These are phyloP conservation scores for Medakamo hakoo DNA, from an alignment of 139 green algal species.

Conservation along the genomic window DNA sequence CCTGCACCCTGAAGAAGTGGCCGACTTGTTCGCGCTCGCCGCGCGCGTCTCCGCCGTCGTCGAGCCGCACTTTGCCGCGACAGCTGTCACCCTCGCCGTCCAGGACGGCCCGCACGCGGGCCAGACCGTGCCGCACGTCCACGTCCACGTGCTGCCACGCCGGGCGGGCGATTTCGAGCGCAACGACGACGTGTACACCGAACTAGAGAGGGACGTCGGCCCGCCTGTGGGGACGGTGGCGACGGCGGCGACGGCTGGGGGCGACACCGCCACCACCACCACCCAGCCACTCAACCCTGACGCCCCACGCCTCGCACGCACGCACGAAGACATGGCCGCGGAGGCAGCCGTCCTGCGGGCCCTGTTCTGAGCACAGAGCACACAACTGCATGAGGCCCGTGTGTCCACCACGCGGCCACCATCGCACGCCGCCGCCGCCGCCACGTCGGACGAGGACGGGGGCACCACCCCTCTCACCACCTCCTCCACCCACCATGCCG, in stretches of 20 bases:
- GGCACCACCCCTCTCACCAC: too few species aligned
- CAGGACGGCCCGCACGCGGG: constrained; percentile 55
- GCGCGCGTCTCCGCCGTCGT: constrained; percentile 36
- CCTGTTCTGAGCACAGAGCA: constrained; percentile 7
- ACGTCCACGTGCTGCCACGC: constrained; percentile 90
- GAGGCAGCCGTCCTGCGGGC: constrained; percentile 46
- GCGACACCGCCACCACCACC: not conserved
- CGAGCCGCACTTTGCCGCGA: constrained; percentile 40
- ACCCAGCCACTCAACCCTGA: constrained; percentile 55
- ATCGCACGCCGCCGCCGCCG: not conserved
- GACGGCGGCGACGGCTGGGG: not conserved
- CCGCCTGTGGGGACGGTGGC: not conserved
- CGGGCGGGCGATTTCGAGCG: constrained; percentile 62
- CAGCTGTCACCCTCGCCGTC: constrained; percentile 65
- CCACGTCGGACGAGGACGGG: too few species aligned
- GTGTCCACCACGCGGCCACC: not conserved
- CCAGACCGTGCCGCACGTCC: constrained; percentile 90
- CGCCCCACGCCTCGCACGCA: constrained; percentile 45
- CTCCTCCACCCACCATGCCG: too few species aligned
- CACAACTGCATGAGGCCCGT: not conserved
- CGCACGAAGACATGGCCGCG: constrained; percentile 57
- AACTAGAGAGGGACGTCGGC: constrained; percentile 28
- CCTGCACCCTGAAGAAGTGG: constrained; percentile 58
- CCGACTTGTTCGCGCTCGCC: constrained; percentile 69
- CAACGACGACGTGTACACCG: constrained; percentile 88